Conservation (phyloP, 139 green algal genomes). For the Chlorella sp. region DNA sequence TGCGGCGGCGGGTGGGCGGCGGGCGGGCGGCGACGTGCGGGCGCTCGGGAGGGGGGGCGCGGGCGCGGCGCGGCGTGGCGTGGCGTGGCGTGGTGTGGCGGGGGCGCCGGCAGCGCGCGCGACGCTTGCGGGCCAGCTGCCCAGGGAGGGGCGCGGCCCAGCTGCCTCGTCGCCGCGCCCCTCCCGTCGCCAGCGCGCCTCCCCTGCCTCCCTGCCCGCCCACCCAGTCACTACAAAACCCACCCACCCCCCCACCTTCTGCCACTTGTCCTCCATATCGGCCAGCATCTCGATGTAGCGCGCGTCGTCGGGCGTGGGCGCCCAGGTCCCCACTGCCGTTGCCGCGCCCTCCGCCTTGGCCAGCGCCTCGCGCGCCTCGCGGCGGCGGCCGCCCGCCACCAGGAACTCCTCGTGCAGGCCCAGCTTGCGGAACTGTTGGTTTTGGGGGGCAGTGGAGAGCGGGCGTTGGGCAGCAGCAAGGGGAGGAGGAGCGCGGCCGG, state of each 20-base stretch:
- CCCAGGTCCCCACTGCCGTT: conserved; percentile 81
- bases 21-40: background rate
- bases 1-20: background rate
- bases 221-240: background rate
- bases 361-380: conserved; percentile 49
- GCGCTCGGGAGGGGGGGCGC: background rate
- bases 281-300: conserved; percentile 74
- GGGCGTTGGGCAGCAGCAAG: too few species aligned
- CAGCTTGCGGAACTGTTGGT: background rate
- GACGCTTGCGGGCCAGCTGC: background rate
- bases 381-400: conserved; percentile 71
- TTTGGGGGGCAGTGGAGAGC: too few species aligned
- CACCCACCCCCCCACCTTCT: conserved; percentile 23
- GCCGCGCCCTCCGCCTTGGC: conserved; percentile 49
- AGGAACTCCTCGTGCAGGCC: conserved; percentile 41
- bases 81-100: background rate
- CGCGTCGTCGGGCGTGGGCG: conserved; percentile 70
- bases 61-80: background rate
- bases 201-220: background rate
- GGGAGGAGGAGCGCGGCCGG: background rate
- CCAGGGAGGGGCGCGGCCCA: too few species aligned
- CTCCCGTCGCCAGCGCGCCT: background rate
- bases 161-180: too few species aligned
- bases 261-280: conserved; percentile 80
- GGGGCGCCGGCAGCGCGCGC: background rate